Evolutionary conservation across 2,329 filamentous ascomycete species (phyloP), one percentile per base, ranked within the genome.

Genomic region (Curvularia verruculosa): DNA sequence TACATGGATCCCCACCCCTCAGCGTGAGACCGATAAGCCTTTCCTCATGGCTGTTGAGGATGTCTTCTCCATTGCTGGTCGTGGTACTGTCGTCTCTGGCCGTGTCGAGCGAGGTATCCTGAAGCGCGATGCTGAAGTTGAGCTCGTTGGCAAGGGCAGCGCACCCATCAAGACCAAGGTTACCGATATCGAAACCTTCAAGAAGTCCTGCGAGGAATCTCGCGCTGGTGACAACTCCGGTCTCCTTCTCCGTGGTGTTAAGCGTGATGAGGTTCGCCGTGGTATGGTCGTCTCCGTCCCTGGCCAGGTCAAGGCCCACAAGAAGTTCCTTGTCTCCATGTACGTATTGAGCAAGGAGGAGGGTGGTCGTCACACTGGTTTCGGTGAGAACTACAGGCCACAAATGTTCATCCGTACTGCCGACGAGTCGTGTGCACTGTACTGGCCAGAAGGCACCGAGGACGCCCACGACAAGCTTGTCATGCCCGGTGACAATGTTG

Each of bases 131-230:
- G 85, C 88, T 64, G 95, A 99, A 76, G 87, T 99, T 67, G 95
- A 99, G 84, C 86, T 99, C 64, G 86, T 99, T 60, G 95, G 95
- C 77, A 96, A 95, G 84, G 87, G 89, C 68, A 80, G 81, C 55
- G 85, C 87, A 44, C 82, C 91, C 67, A 91, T 98, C 84, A 97
- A 96, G 88, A 98, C 95, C 80, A 98, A 97, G 85, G 94, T 99
- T 66, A 99, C 95, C 74, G 96, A 99, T 76, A 98, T 99, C 69
- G 95, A 99, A 85, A 99, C 94, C 66, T 99, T 99, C 86, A 97
- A 98, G 87, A 99, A 99, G 87, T 96, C 92, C 48, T 98, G 95
- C 80, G 93, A 97, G 57, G 92, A 96, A 82, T 96, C 94, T 58
- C 87, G 91, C 72, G 95, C 95, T 61, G 95, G 95, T 79, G 95